Percentiles rank a stretch among this genome's conserved stretches.
Evolutionary conservation across 78 protist genomes (phyloP).

Genomic region (Dictyostelium intermedium): DNA sequence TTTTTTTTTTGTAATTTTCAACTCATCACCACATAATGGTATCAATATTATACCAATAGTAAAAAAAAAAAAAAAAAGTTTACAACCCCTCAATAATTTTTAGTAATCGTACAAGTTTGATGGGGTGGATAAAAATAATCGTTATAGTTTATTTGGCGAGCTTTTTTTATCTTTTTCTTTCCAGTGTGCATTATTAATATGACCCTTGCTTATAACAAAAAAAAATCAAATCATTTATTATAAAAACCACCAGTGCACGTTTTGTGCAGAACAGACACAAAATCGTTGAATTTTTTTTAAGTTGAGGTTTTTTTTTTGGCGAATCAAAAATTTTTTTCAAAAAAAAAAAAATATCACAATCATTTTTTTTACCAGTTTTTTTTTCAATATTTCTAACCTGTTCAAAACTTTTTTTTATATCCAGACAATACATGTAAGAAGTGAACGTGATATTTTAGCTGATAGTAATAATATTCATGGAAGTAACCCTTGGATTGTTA

Average conservation of each 20-base stretch:
- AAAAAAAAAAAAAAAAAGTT: too few species aligned
- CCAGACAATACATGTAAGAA: constrained; percentile 82
- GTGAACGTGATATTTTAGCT: constrained; percentile 93
- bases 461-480: constrained; percentile 57
- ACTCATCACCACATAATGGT: background rate
- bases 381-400: background rate
- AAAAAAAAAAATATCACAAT: background rate
- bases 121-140: background rate
- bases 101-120: background rate
- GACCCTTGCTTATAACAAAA: background rate
- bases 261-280: background rate
- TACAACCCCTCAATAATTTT: background rate
- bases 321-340: background rate
- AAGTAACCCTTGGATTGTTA: constrained; percentile 88
- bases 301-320: background rate
- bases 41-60: background rate
- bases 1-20: background rate
- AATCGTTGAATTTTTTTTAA: background rate
- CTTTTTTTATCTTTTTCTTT: background rate
- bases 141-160: background rate
- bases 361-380: background rate
- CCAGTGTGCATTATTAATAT: background rate
- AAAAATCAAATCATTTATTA: background rate
- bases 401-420: background rate
- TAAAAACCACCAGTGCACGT: background rate